Base-by-base conservation (phyloP, 139 green algal genomes). In the Coccomyxa sp. region DNA sequence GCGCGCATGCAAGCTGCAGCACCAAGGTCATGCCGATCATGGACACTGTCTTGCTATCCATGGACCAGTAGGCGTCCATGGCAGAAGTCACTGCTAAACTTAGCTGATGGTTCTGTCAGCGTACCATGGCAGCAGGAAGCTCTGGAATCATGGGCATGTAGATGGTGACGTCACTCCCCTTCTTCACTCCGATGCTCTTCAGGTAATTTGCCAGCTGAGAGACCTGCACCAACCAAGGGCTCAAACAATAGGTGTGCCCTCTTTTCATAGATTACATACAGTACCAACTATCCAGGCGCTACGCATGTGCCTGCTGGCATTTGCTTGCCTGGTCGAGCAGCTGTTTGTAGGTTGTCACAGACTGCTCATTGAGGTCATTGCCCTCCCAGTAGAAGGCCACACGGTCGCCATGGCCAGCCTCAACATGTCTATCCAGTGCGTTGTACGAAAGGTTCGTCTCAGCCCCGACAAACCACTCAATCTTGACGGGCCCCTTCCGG, bases 101-200 rank as follows among this genome's bases (percentile, higher is more conserved):
- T 51, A 51, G 38, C 38, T 51, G 38, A 51, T 51, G 7, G 13
- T 16, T 82, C 27, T 59, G 79, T 51, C 3, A 51, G 38, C 38
- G 38, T 66, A 89, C 81, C 94, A 98, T 97, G 45, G 93, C 89
- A 51, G 93, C 92, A 27, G 95, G 96, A 74, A 99, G 91, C 90
- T 98, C 94, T 23, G 90, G 83, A 23, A 98, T 82, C 96, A 99
- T 99, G 76, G 96, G 96, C 90, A 99, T 93, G 92, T 99, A 99
- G 82, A 98, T 94, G 74, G 92, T 93, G 28, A 99, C 96, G 13
- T 86, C 88, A 83, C 98, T 93, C 21, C 96, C 96, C 85, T 94
- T 93, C 79, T 91, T 89, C 16, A 99, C 90, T 51, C 95, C 96
- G 59, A 90, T 79, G 31, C 83, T 88, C 66, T 93, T 93, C 82